phyloP scores from a whole-genome alignment of 371 early-diverging fungal genomes.

The Sporodiniella umbellata region DNA sequence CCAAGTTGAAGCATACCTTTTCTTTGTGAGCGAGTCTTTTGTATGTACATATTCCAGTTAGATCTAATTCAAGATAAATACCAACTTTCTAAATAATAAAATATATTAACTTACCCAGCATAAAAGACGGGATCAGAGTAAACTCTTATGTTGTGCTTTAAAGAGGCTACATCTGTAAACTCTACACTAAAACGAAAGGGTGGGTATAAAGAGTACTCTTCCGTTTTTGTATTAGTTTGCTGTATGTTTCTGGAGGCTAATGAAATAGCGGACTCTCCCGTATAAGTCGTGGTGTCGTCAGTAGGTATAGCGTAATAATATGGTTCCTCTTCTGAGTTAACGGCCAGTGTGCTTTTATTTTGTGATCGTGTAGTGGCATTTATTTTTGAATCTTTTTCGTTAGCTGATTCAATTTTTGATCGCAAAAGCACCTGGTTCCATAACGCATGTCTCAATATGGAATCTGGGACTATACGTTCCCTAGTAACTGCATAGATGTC shows the following conservation, averaged over 20 bases:
- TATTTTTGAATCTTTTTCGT: conserved; percentile 35
- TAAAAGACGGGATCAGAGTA: conserved; percentile 54
- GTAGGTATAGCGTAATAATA: conserved; percentile 37
- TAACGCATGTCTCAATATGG: conserved; percentile 45
- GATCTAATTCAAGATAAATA: conserved; percentile 28
- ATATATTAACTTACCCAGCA: conserved; percentile 41
- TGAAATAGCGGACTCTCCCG: conserved; percentile 38
- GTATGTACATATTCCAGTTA: conserved; percentile 59
- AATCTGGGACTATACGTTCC: conserved; percentile 26
- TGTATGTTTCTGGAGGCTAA: conserved; percentile 11
- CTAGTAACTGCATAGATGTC: conserved; percentile 47
- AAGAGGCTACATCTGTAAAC: conserved; percentile 33
- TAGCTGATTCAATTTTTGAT: conserved; percentile 40
- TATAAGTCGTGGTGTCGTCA: conserved; percentile 53
- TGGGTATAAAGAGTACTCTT: conserved; percentile 40
- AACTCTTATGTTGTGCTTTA: conserved; percentile 38
- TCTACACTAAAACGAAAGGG: conserved; percentile 61
- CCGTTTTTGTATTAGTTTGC: neutral
- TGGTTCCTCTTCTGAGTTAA: neutral
- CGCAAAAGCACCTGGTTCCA: conserved; percentile 55
- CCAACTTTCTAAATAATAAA: neutral
- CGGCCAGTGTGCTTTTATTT: neutral
- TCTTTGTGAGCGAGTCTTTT: conserved; percentile 42
- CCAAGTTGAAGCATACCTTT: conserved; percentile 43
- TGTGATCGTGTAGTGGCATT: conserved; percentile 19